Evolutionary conservation across 2,329 filamentous ascomycete genomes (phyloP).

Genomic region (Fusarium subtropicale): DNA sequence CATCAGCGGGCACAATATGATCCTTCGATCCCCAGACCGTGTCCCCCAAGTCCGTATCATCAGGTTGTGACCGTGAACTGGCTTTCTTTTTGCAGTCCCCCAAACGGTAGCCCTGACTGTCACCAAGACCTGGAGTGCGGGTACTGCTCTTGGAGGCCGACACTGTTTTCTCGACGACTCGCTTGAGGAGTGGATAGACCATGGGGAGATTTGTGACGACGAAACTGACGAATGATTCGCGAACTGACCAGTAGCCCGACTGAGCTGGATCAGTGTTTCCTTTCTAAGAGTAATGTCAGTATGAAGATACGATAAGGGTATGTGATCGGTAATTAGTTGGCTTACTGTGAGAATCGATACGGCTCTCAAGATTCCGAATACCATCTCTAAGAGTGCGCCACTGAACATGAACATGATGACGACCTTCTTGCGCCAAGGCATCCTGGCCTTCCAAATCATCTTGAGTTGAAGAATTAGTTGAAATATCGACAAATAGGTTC

Average conservation of each 20-base stretch:
- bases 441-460: conserved; percentile 5
- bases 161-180: neutral
- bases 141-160: neutral
- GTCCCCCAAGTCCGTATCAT: neutral
- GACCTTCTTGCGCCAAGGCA: conserved; percentile 3
- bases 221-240: neutral
- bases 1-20: neutral
- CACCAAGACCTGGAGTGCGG: neutral
- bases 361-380: neutral
- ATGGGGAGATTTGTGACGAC: conserved; percentile 1
- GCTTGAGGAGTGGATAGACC: neutral
- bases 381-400: neutral
- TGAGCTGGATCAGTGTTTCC: neutral
- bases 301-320: rapidly evolving
- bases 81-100: neutral
- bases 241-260: neutral
- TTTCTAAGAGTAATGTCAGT: neutral
- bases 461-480: neutral
- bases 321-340: rapidly evolving
- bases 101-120: neutral
- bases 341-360: neutral
- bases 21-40: conserved; percentile 1
- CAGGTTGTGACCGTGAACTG: neutral
- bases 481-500: rapidly evolving
- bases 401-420: conserved; percentile 9